Evolutionary conservation across 2,329 filamentous ascomycete species (phyloP), one percentile per base, ranked within the genome.

Genomic region (Fusarium sp.): DNA sequence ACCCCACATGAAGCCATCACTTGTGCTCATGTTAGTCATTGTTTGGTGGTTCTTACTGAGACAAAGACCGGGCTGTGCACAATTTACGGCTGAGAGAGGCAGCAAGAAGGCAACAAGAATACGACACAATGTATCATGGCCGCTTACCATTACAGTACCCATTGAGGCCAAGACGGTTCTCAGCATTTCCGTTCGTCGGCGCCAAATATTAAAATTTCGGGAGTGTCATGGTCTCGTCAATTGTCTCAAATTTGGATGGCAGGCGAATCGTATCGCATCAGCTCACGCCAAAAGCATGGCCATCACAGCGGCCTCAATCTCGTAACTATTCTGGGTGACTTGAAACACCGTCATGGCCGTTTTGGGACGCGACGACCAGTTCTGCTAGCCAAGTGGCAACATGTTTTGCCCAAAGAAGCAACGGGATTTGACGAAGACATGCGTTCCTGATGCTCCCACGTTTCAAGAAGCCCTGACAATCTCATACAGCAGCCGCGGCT

Each of bases 401-500:
- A 57, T 45, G 24, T 48, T 54, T 67, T 37, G 32, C 61, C 60
- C 42, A 70, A 69, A 72, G 47, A 32, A 66, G 69, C 53, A 44
- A 55, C 24, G 9, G 34, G 53, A 60, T 56, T 69, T 49, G 67
- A 64, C 24, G 40, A 46, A 24, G 24, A 24, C 65, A 66, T 56
- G 48, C 52, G 61, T 66, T 69, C 61, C 60, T 63, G 69, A 58
- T 49, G 51, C 44, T 65, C 63, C 64, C 73, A 74, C 65, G 74
- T 75, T 75, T 75, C 74, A 72, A 69, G 58, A 60, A 44, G 61
- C 65, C 61, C 64, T 57, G 45, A 65, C 20, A 57, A 70, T 45
- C 52, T 56, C 69, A 72, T 25, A 51, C 37, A 32, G 65, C 14
- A 58, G 52, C 68, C 65, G 65, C 64, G 70, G 65, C 45, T 69